Percentiles rank a stretch among this genome's conserved stretches.
These are phyloP conservation scores for Pilasporangium apinafurcum DNA, from an alignment of 352 stramenopile species.

Conservation along the genomic window DNA sequence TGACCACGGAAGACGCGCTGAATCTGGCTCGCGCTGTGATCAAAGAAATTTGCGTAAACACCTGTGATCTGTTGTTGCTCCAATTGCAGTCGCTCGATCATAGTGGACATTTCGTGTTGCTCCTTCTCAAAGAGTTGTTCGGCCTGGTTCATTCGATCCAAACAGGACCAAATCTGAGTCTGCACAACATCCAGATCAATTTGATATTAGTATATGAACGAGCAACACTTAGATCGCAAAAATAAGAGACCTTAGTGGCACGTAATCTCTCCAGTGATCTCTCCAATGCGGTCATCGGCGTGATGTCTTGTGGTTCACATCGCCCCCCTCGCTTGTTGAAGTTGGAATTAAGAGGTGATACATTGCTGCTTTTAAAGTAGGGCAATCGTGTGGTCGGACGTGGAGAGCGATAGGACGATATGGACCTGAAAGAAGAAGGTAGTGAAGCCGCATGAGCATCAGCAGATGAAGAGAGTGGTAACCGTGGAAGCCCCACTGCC, in stretches of 20 bases:
- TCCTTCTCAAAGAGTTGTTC: conserved; percentile 22
- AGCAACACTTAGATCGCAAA: not conserved
- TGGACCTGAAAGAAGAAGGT: too few relatives aligned
- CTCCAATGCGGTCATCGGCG: conserved; percentile 14
- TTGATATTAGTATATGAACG: not conserved
- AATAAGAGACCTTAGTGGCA: conserved; percentile 5
- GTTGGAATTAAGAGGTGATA: conserved; percentile 7
- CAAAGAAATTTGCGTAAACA: conserved; percentile 20
- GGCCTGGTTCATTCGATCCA: conserved; percentile 27
- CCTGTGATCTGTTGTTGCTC: conserved; percentile 17
- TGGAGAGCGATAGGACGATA: too few relatives aligned
- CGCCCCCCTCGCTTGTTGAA: conserved; percentile 4
- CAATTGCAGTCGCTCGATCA: conserved; percentile 12
- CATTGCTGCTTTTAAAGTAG: conserved; percentile 21
- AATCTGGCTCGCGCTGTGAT: conserved; percentile 45
- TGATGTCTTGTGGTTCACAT: conserved; percentile 16
- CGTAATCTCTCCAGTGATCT: conserved; percentile 17
- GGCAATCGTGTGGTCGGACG: conserved; percentile 8
- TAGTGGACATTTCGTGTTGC: conserved; percentile 12
- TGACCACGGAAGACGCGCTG: conserved; percentile 87
- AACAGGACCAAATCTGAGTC: conserved; percentile 4
- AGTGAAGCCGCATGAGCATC: too few relatives aligned
- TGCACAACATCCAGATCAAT: too few relatives aligned
- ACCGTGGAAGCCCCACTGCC: too few relatives aligned
- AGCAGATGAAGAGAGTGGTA: conserved; percentile 3